These are phyloP conservation scores for Sugiyamaella boreocaroliniensis DNA, from an alignment of 805 yeast species.

Conservation along the genomic window DNA sequence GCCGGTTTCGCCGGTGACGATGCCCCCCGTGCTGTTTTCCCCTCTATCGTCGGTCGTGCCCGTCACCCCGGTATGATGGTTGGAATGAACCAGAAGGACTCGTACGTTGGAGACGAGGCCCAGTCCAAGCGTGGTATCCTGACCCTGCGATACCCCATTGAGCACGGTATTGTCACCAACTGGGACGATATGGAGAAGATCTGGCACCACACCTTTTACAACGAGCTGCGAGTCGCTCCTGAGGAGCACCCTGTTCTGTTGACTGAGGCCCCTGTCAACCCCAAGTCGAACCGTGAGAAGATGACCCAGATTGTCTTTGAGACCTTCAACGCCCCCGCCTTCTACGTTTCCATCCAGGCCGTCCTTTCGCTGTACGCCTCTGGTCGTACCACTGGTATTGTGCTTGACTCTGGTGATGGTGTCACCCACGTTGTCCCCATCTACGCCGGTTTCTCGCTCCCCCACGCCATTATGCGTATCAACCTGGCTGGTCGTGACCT, in stretches of 20 bases:
- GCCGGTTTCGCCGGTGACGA: constrained; percentile 99
- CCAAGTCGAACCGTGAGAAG: constrained; percentile 99
- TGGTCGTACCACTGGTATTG: constrained; percentile 99
- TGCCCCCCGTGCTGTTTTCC: constrained; percentile 99
- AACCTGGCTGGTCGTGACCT: constrained; percentile 99
- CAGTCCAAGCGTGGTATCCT: constrained; percentile 99
- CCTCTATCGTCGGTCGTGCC: constrained; percentile 99
- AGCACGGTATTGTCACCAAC: constrained; percentile 99
- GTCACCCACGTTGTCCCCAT: constrained; percentile 99
- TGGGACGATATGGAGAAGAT: constrained; percentile 99
- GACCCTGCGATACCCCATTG: constrained; percentile 97
- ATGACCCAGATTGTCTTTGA: constrained; percentile 99
- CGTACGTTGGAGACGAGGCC: constrained; percentile 99
- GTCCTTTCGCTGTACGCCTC: constrained; percentile 96
- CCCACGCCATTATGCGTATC: constrained; percentile 97
- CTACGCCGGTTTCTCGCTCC: constrained; percentile 98
- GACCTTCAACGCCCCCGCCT: constrained; percentile 99
- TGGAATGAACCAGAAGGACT: constrained; percentile 99
- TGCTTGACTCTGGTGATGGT: constrained; percentile 99
- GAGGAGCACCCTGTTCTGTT: constrained; percentile 99
- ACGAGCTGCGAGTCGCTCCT: constrained; percentile 99
- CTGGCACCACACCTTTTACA: constrained; percentile 99
- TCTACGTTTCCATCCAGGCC: constrained; percentile 98
- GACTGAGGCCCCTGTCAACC: constrained; percentile 99
- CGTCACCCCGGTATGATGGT: constrained; percentile 99